These are phyloP conservation scores for Acacia melanoxylon DNA, from an alignment of 306 rosid species.

Conservation along the genomic window DNA sequence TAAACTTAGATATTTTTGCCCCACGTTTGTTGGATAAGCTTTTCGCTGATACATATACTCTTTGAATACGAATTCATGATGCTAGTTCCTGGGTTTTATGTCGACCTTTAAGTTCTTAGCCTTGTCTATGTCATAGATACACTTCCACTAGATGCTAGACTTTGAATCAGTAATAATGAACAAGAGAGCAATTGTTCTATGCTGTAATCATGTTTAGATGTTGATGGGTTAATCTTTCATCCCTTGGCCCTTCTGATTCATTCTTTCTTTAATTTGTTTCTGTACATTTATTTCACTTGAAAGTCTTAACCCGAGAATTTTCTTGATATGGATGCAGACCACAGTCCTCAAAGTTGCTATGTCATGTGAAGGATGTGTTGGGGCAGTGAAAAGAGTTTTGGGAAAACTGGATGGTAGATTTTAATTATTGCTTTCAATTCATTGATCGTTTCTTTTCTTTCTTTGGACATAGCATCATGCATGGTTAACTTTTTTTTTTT, in stretches of 20 bases:
- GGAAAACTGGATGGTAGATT: constrained; percentile 84
- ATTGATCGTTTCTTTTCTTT: not conserved
- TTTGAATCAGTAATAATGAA: not conserved
- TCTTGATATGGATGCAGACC: constrained; percentile 55
- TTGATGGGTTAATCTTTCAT: not conserved
- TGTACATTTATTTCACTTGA: not conserved
- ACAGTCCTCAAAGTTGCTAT: constrained; percentile 88
- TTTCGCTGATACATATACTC: not conserved
- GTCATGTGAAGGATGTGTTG: constrained; percentile 92
- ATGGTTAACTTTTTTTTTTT: not conserved
- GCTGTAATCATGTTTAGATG: not conserved
- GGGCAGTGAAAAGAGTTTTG: constrained; percentile 91
- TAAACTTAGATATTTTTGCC: not conserved
- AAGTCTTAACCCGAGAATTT: not conserved
- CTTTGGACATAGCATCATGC: not conserved
- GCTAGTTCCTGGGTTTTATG: not conserved
- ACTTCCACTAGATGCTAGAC: not conserved
- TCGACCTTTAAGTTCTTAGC: not conserved
- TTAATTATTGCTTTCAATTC: not conserved
- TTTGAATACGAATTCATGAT: not conserved
- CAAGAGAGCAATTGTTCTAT: not conserved
- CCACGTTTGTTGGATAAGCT: not conserved
- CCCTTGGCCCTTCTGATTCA: not conserved
- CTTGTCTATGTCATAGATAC: not conserved
- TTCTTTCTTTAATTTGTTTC: not conserved